Conservation (phyloP, 2,329 filamentous ascomycete species). For the Verticillium dahliae region DNA sequence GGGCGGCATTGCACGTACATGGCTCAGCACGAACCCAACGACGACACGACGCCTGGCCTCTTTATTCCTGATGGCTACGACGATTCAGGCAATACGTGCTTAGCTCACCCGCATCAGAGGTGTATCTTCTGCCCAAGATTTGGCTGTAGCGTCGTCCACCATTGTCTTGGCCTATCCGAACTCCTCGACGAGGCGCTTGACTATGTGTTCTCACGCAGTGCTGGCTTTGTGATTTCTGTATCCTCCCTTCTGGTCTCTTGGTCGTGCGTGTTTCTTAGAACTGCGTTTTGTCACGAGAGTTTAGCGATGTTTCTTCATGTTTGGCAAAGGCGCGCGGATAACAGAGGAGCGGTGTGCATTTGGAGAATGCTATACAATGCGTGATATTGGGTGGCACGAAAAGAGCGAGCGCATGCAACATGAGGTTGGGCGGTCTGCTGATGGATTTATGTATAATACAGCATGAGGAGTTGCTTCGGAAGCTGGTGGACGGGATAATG, state of each 20-base stretch:
- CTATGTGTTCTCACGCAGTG: not conserved
- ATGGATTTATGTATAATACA: not conserved
- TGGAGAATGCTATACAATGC: not conserved
- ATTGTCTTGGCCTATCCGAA: not conserved
- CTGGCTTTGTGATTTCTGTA: not conserved
- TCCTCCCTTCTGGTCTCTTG: not conserved
- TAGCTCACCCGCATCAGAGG: too few species aligned
- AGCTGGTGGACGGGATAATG: not conserved
- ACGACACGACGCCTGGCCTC: constrained; percentile 29
- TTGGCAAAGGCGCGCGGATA: not conserved
- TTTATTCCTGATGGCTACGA: constrained; percentile 6
- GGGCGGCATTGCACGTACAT: constrained; percentile 9
- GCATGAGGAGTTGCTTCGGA: not conserved
- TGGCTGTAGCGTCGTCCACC: not conserved
- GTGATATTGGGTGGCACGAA: not conserved
- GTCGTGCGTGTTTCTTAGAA: not conserved
- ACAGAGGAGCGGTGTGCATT: not conserved
- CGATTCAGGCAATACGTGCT: not conserved
- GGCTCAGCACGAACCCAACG: constrained; percentile 12
- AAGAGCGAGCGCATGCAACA: not conserved
- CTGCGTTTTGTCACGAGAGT: not conserved
- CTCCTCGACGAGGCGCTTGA: not conserved
- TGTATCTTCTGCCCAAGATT: not conserved
- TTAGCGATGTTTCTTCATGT: constrained; percentile 10
- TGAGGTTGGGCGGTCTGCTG: not conserved